Percentiles rank a stretch among this genome's conserved stretches.
These are phyloP conservation scores for Scenedesmus sp. DNA, from an alignment of 163 green algal species.

Conservation along the genomic window DNA sequence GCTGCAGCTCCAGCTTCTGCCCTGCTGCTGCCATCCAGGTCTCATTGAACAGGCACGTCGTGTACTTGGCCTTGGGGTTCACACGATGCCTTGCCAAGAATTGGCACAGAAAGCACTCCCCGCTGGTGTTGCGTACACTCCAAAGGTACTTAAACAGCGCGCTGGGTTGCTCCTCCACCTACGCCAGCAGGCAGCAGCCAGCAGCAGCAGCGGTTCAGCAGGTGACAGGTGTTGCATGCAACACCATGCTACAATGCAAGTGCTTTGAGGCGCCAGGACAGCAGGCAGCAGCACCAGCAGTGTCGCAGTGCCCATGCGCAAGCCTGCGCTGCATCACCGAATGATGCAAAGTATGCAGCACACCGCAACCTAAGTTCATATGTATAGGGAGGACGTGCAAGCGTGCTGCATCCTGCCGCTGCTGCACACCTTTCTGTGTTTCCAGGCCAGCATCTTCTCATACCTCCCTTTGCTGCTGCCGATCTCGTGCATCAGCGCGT, in stretches of 20 bases:
- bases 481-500: constrained; percentile 53
- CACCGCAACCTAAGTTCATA: too few relatives aligned
- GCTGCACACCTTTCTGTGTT: constrained; percentile 30
- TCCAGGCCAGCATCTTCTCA: constrained; percentile 62
- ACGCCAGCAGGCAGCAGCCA: background rate
- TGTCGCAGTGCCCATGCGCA: background rate
- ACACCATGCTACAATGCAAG: too few relatives aligned
- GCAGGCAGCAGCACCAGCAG: background rate
- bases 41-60: constrained; percentile 45
- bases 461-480: constrained; percentile 47
- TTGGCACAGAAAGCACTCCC: constrained; percentile 39
- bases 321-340: background rate
- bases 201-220: background rate
- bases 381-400: too few relatives aligned
- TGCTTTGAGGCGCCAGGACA: background rate
- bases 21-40: constrained; percentile 11
- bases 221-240: too few relatives aligned
- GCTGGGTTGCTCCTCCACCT: constrained; percentile 17
- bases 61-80: constrained; percentile 34
- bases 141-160: constrained; percentile 38
- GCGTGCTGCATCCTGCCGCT: too few relatives aligned
- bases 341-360: background rate
- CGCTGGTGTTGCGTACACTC: background rate
- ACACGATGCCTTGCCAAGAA: constrained; percentile 36
- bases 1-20: background rate